phyloP scores from a whole-genome alignment of 2,329 filamentous ascomycete genomes.

The Gnomoniopsis smithogilvyi region DNA sequence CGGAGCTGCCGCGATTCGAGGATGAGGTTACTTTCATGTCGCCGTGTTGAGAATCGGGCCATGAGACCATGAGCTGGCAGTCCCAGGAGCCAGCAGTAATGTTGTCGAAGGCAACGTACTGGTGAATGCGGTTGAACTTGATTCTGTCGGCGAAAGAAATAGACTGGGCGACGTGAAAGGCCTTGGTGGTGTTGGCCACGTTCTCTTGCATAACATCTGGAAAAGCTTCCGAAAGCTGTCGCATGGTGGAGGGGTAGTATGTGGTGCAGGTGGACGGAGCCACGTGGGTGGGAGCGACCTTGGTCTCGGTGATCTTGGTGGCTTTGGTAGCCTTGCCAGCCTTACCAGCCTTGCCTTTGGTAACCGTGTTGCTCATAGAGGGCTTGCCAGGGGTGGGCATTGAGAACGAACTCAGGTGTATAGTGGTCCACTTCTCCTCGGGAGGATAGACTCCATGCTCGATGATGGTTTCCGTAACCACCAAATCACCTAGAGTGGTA shows the following conservation, averaged over 20 bases:
- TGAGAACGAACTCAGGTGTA: neutral
- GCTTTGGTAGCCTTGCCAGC: neutral
- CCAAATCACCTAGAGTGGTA: neutral
- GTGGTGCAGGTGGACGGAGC: slow-evolving; percentile 15
- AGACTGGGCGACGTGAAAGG: slow-evolving; percentile 16
- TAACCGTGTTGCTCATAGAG: neutral
- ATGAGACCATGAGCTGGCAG: slow-evolving; percentile 18
- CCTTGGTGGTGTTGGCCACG: slow-evolving; percentile 6
- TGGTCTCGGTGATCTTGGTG: neutral
- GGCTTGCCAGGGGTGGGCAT: neutral
- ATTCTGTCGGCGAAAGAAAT: slow-evolving; percentile 13
- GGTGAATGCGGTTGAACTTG: slow-evolving; percentile 18
- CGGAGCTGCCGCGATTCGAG: neutral
- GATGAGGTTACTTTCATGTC: neutral
- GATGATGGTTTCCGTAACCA: neutral
- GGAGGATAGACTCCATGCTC: neutral
- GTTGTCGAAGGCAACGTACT: slow-evolving; percentile 13
- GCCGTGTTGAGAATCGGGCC: slow-evolving; percentile 8
- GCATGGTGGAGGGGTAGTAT: slow-evolving; percentile 14
- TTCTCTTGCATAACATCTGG: slow-evolving; percentile 10
- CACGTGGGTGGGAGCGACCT: slow-evolving; percentile 8
- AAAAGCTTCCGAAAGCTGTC: slow-evolving; percentile 12
- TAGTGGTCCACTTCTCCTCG: neutral
- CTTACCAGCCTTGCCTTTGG: neutral
- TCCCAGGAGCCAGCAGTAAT: slow-evolving; percentile 15